Evolutionary conservation across 2,329 filamentous ascomycete species (phyloP), one percentile per base, ranked within the genome.

Genomic region (Xylaria sp.): DNA sequence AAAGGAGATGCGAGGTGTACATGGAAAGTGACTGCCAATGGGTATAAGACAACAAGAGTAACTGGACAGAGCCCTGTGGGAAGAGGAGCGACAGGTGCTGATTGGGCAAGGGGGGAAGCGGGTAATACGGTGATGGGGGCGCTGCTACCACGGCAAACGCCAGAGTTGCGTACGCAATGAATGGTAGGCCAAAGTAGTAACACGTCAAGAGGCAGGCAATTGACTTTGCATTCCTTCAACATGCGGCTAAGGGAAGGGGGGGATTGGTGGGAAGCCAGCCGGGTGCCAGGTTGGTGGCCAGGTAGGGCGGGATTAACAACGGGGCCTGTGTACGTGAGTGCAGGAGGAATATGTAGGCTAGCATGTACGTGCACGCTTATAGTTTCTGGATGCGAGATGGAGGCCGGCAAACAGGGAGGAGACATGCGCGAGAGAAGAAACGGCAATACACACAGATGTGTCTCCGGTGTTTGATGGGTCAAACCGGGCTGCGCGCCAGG

Each of bases 401-500:
- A 56, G 61, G 38, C 33, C 53, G 46, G 49, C 21, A 41, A 58
- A 55, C 21, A 62, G 58, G 53, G 53, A 62, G 43, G 52, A 49
- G 52, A 59, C 19, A 67, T 63, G 63, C 47, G 58, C 33, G 40
- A 54, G 48, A 58, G 58, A 58, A 52, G 49, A 64, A 65, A 41
- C 58, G 58, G 64, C 56, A 64, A 61, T 47, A 64, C 63, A 65
- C 55, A 64, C 60, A 66, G 37, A 47, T 61, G 38, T 60, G 49
- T 58, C 48, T 23, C 27, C 21, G 25, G 35, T 31, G 43, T 15
- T 48, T 53, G 54, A 96, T 25, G 75, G 71, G 96, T 91, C 49
- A 88, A 79, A 76, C 96, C 91, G 48, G 90, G 90, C 40, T 96
- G 77, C 46, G 81, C 78, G 1, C n/a, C n/a, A 80, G 79, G 66